Conservation (phyloP, 2,329 filamentous ascomycete species). For the Calonectria montana region DNA sequence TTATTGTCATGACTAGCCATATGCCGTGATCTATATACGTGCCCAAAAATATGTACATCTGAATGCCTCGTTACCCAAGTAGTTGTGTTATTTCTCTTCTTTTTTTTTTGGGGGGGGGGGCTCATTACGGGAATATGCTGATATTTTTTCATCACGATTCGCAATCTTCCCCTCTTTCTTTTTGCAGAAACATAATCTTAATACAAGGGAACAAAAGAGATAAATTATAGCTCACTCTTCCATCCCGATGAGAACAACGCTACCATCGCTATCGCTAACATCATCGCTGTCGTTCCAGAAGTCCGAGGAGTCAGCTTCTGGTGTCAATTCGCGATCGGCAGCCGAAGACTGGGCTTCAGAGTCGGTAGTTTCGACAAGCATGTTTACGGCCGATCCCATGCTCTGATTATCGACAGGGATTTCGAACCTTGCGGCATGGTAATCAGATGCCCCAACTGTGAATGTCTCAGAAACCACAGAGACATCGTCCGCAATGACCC, state of each 20-base stretch:
- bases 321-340: conserved; percentile 16
- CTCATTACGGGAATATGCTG: neutral
- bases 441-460: conserved; percentile 45
- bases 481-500: conserved; percentile 48
- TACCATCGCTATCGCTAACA: conserved; percentile 20
- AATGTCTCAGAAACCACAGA: conserved; percentile 52
- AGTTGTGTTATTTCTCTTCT: neutral
- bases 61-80: conserved; percentile 7
- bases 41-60: neutral
- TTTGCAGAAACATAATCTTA: neutral
- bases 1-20: conserved; percentile 4
- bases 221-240: neutral
- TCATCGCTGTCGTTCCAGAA: conserved; percentile 20
- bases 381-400: conserved; percentile 37
- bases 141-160: neutral
- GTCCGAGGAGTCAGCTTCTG: conserved; percentile 12
- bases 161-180: neutral
- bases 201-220: neutral
- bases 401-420: conserved; percentile 47
- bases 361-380: conserved; percentile 37
- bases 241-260: conserved; percentile 11
- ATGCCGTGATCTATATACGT: neutral
- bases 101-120: too few species aligned
- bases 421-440: conserved; percentile 49
- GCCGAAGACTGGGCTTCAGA: conserved; percentile 23